Evolutionary conservation across 257 asterid species (phyloP), one percentile per base, ranked within the genome.

Genomic region (Salvia hispanica): DNA sequence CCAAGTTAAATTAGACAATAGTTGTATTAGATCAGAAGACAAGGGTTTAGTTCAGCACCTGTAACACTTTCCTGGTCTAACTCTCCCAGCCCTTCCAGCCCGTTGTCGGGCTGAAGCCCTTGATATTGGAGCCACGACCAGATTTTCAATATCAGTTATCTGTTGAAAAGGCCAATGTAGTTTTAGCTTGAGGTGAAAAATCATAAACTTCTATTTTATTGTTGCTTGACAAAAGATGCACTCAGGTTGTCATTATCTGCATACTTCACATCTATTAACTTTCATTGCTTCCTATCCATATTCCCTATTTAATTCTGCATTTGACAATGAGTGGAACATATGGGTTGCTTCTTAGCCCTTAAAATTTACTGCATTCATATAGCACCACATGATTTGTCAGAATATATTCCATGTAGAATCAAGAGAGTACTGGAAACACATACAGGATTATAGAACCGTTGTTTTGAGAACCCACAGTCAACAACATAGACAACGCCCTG

Each of bases 71-170:
- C 99, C 99, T 0, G 99, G 99, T 40, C 99, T 88, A 72, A 90
- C 77, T 83, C 99, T 88, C 77, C 99, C 99, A 67, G 97, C 95
- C 77, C 99, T 87, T 67, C 99, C 99, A 67, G 99, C 85, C 79
- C 99, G 85, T 84, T 93, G 99, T 69, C 92, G 78, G 58, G 99
- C 97, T 71, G 97, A 93, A 53, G 96, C 97, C 86, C 82, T 88
- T 18, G 97, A 93, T 81, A 93, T 91, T 48, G 99, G 95, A 54
- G 97, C 89, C 84, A 90, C 96, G 3, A 93, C 81, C 79, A 93
- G 76, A 78, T 79, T 93, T 70, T 93, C 99, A 80, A 90, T 86
- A 82, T 93, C 99, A 58, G 86, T 78, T 65, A 93, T 74, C 99
- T 93, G 88, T 81, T 63, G n/a, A 36, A 74, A 25, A 67, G 64